Conservation (phyloP, 2,329 filamentous ascomycete genomes). For the Colletotrichum godetiae region DNA sequence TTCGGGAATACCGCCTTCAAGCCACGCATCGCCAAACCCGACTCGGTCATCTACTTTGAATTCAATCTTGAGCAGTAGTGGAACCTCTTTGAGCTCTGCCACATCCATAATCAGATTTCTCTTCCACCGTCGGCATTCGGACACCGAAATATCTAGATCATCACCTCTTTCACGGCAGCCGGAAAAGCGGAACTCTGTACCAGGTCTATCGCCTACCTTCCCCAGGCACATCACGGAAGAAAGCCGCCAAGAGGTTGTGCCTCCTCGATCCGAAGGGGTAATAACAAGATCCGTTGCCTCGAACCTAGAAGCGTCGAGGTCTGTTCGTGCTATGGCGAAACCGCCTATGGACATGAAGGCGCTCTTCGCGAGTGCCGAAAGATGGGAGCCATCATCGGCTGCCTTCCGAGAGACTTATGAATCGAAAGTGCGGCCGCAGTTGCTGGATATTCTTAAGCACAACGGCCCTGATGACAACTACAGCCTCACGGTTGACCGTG, state of each 20-base stretch:
- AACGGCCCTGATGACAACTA: not conserved
- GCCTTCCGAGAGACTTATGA: constrained; percentile 6
- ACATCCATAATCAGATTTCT: not conserved
- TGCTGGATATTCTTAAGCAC: not conserved
- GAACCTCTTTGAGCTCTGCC: not conserved
- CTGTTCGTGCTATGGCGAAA: not conserved
- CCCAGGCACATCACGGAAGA: not conserved
- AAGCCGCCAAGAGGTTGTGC: not conserved
- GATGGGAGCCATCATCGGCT: not conserved
- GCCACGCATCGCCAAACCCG: not conserved
- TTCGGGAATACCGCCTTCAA: not conserved
- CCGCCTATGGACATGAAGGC: not conserved
- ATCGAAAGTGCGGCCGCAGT: not conserved
- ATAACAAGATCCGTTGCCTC: not conserved
- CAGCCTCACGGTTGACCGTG: not conserved
- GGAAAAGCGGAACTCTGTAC: not conserved
- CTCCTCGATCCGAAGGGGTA: too few relatives aligned
- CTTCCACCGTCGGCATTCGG: not conserved
- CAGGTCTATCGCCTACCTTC: not conserved
- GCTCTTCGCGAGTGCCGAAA: not conserved
- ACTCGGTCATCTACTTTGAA: not conserved
- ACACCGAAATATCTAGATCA: not conserved
- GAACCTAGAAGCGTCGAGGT: not conserved
- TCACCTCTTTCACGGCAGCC: not conserved
- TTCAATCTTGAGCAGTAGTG: not conserved